phyloP scores from a whole-genome alignment of 352 stramenopile genomes.

The Phytophthora citrophthora region DNA sequence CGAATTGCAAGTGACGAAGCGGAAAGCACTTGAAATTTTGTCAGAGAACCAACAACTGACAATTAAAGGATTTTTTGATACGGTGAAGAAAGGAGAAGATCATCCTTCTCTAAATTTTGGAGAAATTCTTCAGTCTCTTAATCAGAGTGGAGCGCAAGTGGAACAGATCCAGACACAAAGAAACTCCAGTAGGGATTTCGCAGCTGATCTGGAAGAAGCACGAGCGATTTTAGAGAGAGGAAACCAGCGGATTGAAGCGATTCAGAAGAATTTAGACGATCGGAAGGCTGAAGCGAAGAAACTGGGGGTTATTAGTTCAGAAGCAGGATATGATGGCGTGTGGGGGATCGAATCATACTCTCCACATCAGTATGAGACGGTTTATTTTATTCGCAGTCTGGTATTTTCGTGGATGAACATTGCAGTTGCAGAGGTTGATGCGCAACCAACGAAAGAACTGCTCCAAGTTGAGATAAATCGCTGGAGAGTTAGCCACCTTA shows the following conservation, averaged over 20 bases:
- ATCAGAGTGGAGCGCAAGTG: constrained; percentile 43
- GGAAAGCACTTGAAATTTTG: constrained; percentile 60
- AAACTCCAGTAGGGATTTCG: constrained; percentile 30
- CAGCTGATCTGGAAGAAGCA: constrained; percentile 40
- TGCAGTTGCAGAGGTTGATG: constrained; percentile 23
- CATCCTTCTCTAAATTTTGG: constrained; percentile 40
- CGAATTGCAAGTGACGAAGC: constrained; percentile 44
- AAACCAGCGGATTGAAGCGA: constrained; percentile 18
- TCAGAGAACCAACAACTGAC: constrained; percentile 64
- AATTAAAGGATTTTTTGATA: constrained; percentile 55
- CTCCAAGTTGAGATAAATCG: constrained; percentile 39
- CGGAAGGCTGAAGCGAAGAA: constrained; percentile 36
- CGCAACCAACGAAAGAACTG: constrained; percentile 33
- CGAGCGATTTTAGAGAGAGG: constrained; percentile 29
- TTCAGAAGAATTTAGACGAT: constrained; percentile 34
- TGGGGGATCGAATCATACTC: constrained; percentile 55
- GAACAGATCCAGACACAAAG: constrained; percentile 35
- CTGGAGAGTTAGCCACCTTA: constrained; percentile 26
- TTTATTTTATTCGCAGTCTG: constrained; percentile 51
- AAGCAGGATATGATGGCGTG: constrained; percentile 33
- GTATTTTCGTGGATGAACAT: constrained; percentile 51
- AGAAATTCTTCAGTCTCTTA: constrained; percentile 44
- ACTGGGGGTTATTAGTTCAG: constrained; percentile 11
- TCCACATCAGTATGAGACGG: constrained; percentile 29
- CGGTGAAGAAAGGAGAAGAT: neutral